These are phyloP conservation scores for Kodamaea nitidulidarum DNA, from an alignment of 805 yeast species.

Conservation along the genomic window DNA sequence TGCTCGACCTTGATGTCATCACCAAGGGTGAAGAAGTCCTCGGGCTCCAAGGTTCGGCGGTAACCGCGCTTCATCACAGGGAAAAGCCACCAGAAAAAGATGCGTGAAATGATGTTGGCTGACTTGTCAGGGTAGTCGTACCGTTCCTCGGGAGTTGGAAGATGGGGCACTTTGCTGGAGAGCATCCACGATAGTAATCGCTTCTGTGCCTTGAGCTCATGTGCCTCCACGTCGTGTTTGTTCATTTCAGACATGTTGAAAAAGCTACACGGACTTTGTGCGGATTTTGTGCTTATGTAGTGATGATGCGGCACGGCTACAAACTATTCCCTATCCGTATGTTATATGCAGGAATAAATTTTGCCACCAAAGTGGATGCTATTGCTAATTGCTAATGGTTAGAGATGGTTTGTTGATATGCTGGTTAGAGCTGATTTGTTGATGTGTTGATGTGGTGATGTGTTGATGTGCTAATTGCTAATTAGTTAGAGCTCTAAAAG, in stretches of 20 bases:
- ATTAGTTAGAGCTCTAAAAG: no score
- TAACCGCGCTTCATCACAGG: constrained; percentile 67
- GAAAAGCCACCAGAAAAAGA: constrained; percentile 63
- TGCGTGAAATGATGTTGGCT: constrained; percentile 37
- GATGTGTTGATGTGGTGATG: no score
- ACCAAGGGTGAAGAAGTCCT: constrained; percentile 47
- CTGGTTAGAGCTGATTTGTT: no score
- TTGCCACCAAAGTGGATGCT: no score
- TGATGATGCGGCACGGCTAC: no score
- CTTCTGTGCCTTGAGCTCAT: constrained; percentile 18
- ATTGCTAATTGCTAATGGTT: no score
- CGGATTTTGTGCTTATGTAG: neutral
- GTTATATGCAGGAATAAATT: no score
- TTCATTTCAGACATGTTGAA: constrained; percentile 1
- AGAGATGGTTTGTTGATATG: no score
- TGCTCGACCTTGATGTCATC: constrained; percentile 26
- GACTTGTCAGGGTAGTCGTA: constrained; percentile 38
- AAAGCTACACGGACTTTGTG: neutral
- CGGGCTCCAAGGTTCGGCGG: constrained; percentile 62
- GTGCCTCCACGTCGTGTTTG: constrained; percentile 1
- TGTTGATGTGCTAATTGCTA: no score
- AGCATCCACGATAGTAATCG: constrained; percentile 33
- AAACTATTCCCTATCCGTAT: no score
- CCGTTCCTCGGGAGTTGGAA: constrained; percentile 52
- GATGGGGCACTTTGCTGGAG: constrained; percentile 41